A percentile compares a stretch with the other conserved stretches of the same genome.
phyloP scores from a whole-genome alignment of 2,329 filamentous ascomycete species.

The Claviceps sp. region DNA sequence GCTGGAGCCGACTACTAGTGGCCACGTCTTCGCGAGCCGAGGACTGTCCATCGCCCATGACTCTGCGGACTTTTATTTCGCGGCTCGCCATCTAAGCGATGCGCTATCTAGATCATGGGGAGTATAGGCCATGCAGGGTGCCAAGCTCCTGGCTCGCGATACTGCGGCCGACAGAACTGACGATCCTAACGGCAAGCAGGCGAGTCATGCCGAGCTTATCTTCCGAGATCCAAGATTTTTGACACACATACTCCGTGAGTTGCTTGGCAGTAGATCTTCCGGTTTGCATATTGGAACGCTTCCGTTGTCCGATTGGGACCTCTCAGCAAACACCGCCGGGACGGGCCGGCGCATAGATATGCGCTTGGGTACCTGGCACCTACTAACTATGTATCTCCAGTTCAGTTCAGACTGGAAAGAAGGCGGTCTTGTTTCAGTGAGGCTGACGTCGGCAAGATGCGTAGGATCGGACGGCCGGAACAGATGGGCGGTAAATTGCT shows the following conservation, averaged over 20 bases:
- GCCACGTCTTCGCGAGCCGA: conserved; percentile 53
- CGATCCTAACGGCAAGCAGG: conserved; percentile 18
- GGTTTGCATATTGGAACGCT: conserved; percentile 29
- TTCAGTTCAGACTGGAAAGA: conserved; percentile 16
- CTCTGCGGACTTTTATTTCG: conserved; percentile 39
- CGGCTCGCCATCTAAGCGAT: conserved; percentile 38
- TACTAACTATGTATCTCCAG: conserved; percentile 12
- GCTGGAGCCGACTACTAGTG: conserved; percentile 31
- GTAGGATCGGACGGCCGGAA: neutral
- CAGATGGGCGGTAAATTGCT: too few species aligned
- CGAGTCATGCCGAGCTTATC: conserved; percentile 21
- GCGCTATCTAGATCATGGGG: conserved; percentile 8
- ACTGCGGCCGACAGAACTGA: too few species aligned
- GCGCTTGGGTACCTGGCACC: neutral
- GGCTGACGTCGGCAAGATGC: conserved; percentile 27
- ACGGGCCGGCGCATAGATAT: conserved; percentile 24
- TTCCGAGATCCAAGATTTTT: conserved; percentile 20
- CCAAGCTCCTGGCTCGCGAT: neutral
- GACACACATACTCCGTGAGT: conserved; percentile 10
- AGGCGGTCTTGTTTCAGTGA: conserved; percentile 18
- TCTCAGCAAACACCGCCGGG: conserved; percentile 10
- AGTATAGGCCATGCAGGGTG: too few species aligned
- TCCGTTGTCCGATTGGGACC: conserved; percentile 23
- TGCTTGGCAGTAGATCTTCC: conserved; percentile 25
- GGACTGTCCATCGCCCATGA: conserved; percentile 40